These are phyloP conservation scores for Xylaria sp. DNA, from an alignment of 2,329 filamentous ascomycete species.

Conservation along the genomic window DNA sequence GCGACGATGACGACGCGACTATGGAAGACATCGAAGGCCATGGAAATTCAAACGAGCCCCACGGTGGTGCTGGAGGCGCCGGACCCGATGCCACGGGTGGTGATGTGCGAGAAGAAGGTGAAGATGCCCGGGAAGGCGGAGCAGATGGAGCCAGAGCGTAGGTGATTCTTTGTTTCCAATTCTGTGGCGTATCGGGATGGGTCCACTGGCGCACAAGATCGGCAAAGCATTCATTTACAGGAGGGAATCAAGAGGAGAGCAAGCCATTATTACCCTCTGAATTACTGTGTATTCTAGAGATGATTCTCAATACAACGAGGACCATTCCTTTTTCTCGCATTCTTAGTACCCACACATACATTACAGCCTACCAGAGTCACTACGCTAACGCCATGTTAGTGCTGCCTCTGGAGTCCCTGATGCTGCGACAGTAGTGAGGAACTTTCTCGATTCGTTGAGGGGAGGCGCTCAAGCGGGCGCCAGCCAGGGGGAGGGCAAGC, in stretches of 20 bases:
- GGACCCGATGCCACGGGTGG: slow-evolving; percentile 89
- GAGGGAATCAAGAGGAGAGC: slow-evolving; percentile 30
- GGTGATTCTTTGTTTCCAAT: slow-evolving; percentile 67
- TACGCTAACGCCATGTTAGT: slow-evolving; percentile 64
- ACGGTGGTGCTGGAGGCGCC: slow-evolving; percentile 78
- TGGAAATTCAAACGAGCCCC: slow-evolving; percentile 67
- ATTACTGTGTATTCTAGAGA: slow-evolving; percentile 47
- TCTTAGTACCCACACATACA: slow-evolving; percentile 30
- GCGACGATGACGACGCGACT: slow-evolving; percentile 77
- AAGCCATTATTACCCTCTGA: slow-evolving; percentile 28
- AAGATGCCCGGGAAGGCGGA: slow-evolving; percentile 88
- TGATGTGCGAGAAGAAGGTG: slow-evolving; percentile 90
- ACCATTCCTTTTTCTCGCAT: slow-evolving; percentile 30
- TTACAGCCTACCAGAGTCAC: slow-evolving; percentile 19
- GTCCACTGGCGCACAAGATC: slow-evolving; percentile 34
- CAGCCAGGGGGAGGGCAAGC: slow-evolving; percentile 63
- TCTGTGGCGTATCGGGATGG: slow-evolving; percentile 46
- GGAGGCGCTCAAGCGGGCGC: slow-evolving; percentile 60
- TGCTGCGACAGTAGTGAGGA: slow-evolving; percentile 82
- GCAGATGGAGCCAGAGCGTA: slow-evolving; percentile 99
- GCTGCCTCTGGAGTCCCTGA: slow-evolving; percentile 70
- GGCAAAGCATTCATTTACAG: slow-evolving; percentile 37
- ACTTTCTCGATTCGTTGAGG: slow-evolving; percentile 86
- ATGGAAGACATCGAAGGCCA: slow-evolving; percentile 81
- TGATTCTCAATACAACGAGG: slow-evolving; percentile 46